Conservation (phyloP, 352 stramenopile genomes). For the Phytophthora hybrid region DNA sequence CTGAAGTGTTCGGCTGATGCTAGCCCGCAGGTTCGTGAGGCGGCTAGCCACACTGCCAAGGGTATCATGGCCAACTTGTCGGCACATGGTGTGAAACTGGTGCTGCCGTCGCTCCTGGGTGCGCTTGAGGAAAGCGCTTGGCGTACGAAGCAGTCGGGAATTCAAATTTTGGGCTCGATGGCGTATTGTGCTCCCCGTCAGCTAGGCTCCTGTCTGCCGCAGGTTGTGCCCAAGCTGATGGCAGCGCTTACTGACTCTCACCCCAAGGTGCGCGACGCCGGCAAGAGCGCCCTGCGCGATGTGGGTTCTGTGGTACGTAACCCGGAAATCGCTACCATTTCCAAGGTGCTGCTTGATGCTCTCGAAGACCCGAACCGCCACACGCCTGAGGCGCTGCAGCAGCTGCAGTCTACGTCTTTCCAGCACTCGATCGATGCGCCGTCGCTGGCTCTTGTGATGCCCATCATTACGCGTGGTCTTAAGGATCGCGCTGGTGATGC, state of each 20-base stretch:
- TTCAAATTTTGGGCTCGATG: slow-evolving; percentile 98
- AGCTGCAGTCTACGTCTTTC: slow-evolving; percentile 98
- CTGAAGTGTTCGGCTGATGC: slow-evolving; percentile 98
- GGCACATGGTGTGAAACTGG: slow-evolving; percentile 98
- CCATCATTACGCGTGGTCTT: slow-evolving; percentile 98
- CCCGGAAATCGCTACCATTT: slow-evolving; percentile 98
- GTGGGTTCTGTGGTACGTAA: slow-evolving; percentile 99
- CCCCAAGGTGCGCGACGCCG: slow-evolving; percentile 97
- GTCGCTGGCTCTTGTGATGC: slow-evolving; percentile 99
- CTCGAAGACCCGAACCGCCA: slow-evolving; percentile 95
- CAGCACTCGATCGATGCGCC: slow-evolving; percentile 99
- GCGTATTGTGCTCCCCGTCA: slow-evolving; percentile 99
- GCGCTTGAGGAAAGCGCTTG: slow-evolving; percentile 95
- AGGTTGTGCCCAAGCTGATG: slow-evolving; percentile 99
- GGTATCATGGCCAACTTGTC: slow-evolving; percentile 99
- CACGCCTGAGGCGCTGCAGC: slow-evolving; percentile 96
- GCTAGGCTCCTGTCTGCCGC: slow-evolving; percentile 97
- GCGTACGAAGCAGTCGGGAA: slow-evolving; percentile 99
- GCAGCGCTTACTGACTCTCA: slow-evolving; percentile 98
- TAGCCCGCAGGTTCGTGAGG: slow-evolving; percentile 96
- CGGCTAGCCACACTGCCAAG: slow-evolving; percentile 94
- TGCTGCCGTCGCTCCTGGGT: slow-evolving; percentile 97
- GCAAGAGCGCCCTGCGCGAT: slow-evolving; percentile 96
- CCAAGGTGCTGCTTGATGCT: slow-evolving; percentile 93
- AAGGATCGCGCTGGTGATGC: slow-evolving; percentile 96